Evolutionary conservation across 108 stramenopile species (phyloP).

Genomic region (Conticribra weissflogii): DNA sequence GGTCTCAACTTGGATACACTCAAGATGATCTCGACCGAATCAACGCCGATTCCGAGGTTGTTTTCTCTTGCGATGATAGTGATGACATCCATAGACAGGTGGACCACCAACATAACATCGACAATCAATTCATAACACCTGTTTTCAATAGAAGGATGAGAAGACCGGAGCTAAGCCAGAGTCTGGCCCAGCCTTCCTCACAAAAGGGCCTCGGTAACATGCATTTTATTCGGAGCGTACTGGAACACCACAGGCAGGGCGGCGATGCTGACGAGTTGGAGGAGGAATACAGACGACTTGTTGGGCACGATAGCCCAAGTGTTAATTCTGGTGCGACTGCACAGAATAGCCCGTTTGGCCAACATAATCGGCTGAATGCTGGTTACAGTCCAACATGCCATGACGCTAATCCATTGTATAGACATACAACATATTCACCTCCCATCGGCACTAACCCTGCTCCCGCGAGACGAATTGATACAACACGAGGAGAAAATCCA

Average conservation of each 20-base stretch:
- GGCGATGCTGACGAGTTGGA: conserved; percentile 81
- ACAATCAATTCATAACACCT: conserved; percentile 72
- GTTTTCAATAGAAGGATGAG: conserved; percentile 68
- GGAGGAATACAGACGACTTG: conserved; percentile 55
- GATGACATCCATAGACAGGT: conserved; percentile 59
- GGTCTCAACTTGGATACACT: conserved; percentile 76
- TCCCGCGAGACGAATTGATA: too few relatives aligned
- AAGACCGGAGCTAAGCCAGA: conserved; percentile 36
- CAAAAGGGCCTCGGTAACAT: conserved; percentile 79
- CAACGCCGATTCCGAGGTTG: conserved; percentile 29
- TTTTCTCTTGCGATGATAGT: conserved; percentile 29
- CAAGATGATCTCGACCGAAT: conserved; percentile 75
- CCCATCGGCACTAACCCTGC: too few relatives aligned
- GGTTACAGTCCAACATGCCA: too few relatives aligned
- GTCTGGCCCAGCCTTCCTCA: conserved; percentile 50
- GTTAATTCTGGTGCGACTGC: conserved; percentile 4
- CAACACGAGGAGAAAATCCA: too few relatives aligned
- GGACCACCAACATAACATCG: conserved; percentile 56
- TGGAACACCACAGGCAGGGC: conserved; percentile 82
- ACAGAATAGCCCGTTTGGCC: too few relatives aligned
- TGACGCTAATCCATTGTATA: too few relatives aligned
- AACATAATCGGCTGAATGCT: too few relatives aligned
- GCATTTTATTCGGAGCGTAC: conserved; percentile 84
- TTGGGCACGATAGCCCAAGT: conserved; percentile 10
- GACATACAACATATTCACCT: too few relatives aligned